Evolutionary conservation across 2,329 filamentous ascomycete species (phyloP).

Genomic region (Cordyceps javanica): DNA sequence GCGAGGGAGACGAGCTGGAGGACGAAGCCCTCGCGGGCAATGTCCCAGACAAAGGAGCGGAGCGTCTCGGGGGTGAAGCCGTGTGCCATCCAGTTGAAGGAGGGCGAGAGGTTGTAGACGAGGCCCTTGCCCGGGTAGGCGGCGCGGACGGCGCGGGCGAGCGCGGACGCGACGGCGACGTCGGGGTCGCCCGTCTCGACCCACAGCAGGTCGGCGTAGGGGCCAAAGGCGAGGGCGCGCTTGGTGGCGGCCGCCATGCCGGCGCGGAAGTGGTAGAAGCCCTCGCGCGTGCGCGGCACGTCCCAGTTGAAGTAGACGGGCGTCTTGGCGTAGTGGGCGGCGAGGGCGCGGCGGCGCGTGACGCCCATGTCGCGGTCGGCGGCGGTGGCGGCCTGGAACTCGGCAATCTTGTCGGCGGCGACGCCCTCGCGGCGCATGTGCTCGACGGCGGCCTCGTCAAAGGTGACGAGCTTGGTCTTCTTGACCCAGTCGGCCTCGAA

Average conservation of each 20-base stretch:
- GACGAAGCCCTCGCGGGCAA: slow-evolving; percentile 79
- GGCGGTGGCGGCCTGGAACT: slow-evolving; percentile 58
- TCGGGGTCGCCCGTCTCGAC: slow-evolving; percentile 90
- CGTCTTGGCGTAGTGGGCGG: slow-evolving; percentile 57
- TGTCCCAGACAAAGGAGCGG: slow-evolving; percentile 92
- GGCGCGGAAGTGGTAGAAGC: slow-evolving; percentile 84
- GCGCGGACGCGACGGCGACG: slow-evolving; percentile 67
- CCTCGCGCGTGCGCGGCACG: slow-evolving; percentile 84
- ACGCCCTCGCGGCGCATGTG: slow-evolving; percentile 66
- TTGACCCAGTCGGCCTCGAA: slow-evolving; percentile 89
- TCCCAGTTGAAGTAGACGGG: slow-evolving; percentile 25
- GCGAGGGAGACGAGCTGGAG: slow-evolving; percentile 63
- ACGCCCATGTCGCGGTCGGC: slow-evolving; percentile 70
- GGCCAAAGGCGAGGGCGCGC: slow-evolving; percentile 83
- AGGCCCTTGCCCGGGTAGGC: slow-evolving; percentile 74
- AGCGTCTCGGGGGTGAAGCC: slow-evolving; percentile 80
- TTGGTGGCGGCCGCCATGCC: slow-evolving; percentile 86
- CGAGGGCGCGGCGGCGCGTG: slow-evolving; percentile 67
- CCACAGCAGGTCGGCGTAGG: slow-evolving; percentile 93
- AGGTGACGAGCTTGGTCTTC: slow-evolving; percentile 75
- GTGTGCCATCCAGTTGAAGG: slow-evolving; percentile 98
- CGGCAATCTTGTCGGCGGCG: slow-evolving; percentile 54
- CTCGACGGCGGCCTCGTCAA: slow-evolving; percentile 80
- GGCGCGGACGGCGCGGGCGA: slow-evolving; percentile 69
- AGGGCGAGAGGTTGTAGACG: slow-evolving; percentile 93